These are phyloP conservation scores for Trematosphaeria pertusa DNA, from an alignment of 2,329 filamentous ascomycete genomes.

Conservation along the genomic window DNA sequence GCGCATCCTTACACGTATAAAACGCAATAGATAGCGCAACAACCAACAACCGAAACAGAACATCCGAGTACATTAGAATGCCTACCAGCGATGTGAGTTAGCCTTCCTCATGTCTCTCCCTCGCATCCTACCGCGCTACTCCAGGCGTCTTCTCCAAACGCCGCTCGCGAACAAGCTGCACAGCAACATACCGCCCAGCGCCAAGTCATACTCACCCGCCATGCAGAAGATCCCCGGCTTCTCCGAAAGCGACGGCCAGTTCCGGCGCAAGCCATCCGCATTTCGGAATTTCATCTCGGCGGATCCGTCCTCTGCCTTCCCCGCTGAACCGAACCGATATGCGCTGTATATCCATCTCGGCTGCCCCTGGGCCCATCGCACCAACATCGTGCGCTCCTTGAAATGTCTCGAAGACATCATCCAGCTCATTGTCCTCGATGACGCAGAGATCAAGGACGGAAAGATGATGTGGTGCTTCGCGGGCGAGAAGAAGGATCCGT, in stretches of 20 bases:
- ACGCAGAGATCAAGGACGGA: conserved; percentile 38
- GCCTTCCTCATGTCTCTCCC: too few species aligned
- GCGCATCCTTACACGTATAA: too few species aligned
- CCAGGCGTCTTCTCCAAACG: too few species aligned
- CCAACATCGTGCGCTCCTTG: conserved; percentile 55
- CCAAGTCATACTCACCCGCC: too few species aligned
- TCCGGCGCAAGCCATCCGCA: conserved; percentile 61
- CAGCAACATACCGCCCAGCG: too few species aligned
- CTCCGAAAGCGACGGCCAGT: conserved; percentile 60
- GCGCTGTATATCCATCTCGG: conserved; percentile 65
- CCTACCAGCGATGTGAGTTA: too few species aligned
- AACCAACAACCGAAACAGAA: too few species aligned
- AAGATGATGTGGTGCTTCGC: conserved; percentile 33
- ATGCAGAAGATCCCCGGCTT: too few species aligned
- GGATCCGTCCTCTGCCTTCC: conserved; percentile 59
- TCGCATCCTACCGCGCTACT: too few species aligned
- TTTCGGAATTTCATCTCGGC: conserved; percentile 64
- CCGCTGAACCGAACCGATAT: conserved; percentile 61
- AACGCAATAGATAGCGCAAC: too few species aligned
- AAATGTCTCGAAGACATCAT: conserved; percentile 59
- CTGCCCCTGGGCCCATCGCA: conserved; percentile 67
- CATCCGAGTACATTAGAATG: too few species aligned
- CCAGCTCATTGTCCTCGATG: conserved; percentile 52
- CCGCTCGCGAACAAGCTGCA: too few species aligned
- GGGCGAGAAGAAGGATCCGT: conserved; percentile 24